phyloP scores from a whole-genome alignment of 2,329 filamentous ascomycete species.

The Phaeosphaeriaceae sp. region DNA sequence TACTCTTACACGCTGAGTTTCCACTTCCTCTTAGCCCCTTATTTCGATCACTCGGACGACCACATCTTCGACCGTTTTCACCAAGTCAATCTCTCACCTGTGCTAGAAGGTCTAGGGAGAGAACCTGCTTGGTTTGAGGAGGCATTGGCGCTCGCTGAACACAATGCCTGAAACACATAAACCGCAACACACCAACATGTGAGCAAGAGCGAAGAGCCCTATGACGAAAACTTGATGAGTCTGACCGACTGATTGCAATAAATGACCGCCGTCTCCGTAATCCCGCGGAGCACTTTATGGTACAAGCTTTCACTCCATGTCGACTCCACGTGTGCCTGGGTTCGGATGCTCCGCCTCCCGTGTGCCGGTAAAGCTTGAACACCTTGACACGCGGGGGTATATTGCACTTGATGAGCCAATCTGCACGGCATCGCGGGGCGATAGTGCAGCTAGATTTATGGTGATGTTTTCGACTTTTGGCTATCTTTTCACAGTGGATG shows the following conservation, averaged over 20 bases:
- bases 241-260: not conserved
- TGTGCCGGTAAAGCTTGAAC: constrained; percentile 1
- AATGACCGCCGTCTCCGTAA: not conserved
- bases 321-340: not conserved
- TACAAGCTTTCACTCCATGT: not conserved
- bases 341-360: not conserved
- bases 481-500: no score
- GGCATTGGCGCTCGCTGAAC: not conserved
- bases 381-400: not conserved
- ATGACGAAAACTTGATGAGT: not conserved
- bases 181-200: not conserved
- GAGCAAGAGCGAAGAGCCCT: not conserved
- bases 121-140: not conserved
- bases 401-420: constrained; percentile 1
- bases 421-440: not conserved
- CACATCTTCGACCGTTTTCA: not conserved
- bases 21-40: constrained; percentile 5
- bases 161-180: not conserved
- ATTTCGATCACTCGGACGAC: not conserved
- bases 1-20: constrained; percentile 10
- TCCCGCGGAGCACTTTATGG: not conserved
- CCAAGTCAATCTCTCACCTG: not conserved
- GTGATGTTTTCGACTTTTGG: not conserved
- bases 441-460: not conserved
- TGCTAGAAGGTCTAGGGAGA: not conserved